Evolutionary conservation across 345 rosid genomes (phyloP).

Genomic region (Populus nigra): DNA sequence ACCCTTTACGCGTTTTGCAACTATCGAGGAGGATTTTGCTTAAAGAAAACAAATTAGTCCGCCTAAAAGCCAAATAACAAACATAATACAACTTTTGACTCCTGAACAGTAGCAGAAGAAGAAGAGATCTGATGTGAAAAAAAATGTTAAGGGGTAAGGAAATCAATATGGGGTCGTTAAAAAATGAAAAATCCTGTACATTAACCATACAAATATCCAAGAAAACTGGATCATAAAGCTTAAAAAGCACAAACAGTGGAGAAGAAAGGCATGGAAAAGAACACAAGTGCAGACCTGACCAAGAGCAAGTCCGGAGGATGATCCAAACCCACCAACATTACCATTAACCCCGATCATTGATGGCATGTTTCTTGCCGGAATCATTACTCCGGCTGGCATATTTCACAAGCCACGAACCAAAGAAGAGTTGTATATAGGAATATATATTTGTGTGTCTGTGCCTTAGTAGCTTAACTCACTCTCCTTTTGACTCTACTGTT

Average conservation of each 20-base stretch:
- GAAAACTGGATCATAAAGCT: conserved; percentile 1
- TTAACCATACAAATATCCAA: background rate
- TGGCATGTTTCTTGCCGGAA: conserved; percentile 60
- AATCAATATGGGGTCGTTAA: background rate
- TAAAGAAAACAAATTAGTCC: conserved; percentile 20
- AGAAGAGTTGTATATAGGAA: too few relatives aligned
- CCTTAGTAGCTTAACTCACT: background rate
- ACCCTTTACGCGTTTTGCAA: conserved; percentile 32
- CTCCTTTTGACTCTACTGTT: background rate
- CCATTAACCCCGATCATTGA: conserved; percentile 43
- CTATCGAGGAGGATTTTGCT: conserved; percentile 51
- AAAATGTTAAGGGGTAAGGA: background rate
- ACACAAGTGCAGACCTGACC: conserved; percentile 42
- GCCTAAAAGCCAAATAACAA: conserved; percentile 17
- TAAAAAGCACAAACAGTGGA: background rate
- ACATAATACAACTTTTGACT: background rate
- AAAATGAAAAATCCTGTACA: background rate
- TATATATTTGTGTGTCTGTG: background rate
- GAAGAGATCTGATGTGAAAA: conserved; percentile 3
- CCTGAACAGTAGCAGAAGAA: background rate
- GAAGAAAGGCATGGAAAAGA: background rate
- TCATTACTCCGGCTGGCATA: conserved; percentile 62
- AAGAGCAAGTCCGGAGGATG: conserved; percentile 51
- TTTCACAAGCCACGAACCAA: conserved; percentile 30
- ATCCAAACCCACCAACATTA: conserved; percentile 42